A percentile compares a stretch with the other conserved stretches of the same genome.
phyloP scores from a whole-genome alignment of 2,329 filamentous ascomycete species.

The Cladosporium austrohemisphaericum region DNA sequence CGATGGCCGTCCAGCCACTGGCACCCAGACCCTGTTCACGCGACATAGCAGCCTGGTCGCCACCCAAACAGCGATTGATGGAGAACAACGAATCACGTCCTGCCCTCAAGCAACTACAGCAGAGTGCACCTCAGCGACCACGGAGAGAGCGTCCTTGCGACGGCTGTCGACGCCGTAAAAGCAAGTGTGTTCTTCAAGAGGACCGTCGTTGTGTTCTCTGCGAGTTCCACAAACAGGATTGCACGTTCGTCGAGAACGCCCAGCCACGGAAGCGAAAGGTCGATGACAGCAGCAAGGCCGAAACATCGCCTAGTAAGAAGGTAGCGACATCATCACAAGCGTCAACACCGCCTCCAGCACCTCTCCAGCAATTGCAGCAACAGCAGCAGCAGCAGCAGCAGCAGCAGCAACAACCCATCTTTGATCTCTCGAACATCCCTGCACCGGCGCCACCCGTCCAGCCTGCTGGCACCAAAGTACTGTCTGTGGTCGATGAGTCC shows the following conservation, averaged over 20 bases:
- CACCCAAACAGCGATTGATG: conserved; percentile 37
- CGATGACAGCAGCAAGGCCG: conserved; percentile 46
- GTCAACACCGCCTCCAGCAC: conserved; percentile 14
- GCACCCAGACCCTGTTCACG: conserved; percentile 44
- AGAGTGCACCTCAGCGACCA: conserved; percentile 24
- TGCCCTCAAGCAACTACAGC: conserved; percentile 32
- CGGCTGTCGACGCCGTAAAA: conserved; percentile 69
- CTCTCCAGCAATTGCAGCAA: conserved; percentile 8
- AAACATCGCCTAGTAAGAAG: conserved; percentile 25
- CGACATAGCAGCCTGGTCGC: conserved; percentile 44
- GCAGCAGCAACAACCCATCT: conserved; percentile 8
- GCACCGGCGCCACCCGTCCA: conserved; percentile 5
- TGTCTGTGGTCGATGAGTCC: conserved; percentile 42
- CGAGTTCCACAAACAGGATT: conserved; percentile 72
- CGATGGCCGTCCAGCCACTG: conserved; percentile 46
- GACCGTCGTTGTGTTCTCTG: conserved; percentile 70
- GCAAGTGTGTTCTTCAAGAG: conserved; percentile 74
- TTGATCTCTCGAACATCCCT: conserved; percentile 6
- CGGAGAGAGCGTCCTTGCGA: conserved; percentile 54
- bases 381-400: conserved; percentile 4
- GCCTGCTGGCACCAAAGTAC: conserved; percentile 26
- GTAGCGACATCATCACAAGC: conserved; percentile 19
- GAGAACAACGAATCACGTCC: conserved; percentile 43
- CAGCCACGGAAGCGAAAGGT: conserved; percentile 77
- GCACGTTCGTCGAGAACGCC: conserved; percentile 73